Base-by-base conservation (phyloP, 331 rosid genomes). In the Rosa hybrid region DNA sequence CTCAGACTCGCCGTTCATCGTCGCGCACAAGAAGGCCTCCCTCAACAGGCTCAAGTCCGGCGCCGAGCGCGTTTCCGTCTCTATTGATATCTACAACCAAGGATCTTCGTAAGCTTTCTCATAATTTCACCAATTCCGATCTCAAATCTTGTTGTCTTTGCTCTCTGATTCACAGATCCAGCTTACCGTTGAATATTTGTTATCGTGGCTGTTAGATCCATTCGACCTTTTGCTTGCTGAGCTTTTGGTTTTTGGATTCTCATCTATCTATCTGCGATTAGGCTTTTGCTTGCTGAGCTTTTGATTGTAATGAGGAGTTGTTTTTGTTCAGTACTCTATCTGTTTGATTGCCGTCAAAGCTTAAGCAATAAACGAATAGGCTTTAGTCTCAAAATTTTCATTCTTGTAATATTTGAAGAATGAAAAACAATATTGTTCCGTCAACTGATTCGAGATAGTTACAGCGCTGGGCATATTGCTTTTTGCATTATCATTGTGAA, bases 1-100 rank as follows among this genome's bases (percentile, higher is more conserved):
- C 91, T 86, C 96, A 0, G 99, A 95, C 41, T 91, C 84, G 0
- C 99, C 99, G 8, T 95, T 95, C 90, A 90, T 95, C 82, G 84
- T 95, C 30, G 89, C 93, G 45, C 92, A 95, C 94, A 95, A 95
- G 98, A 95, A 95, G 92, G 98, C 94, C 45, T 56, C 97, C 51
- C 98, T 95, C 81, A 91, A 84, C 80, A 78, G 99, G 81, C 91
- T 93, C 82, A 95, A 95, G 86, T 85, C 98, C 63, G 98, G 98
- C 81, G 84, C 86, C 62, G 99, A 95, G 80, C 94, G 94, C 67
- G 94, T 93, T 82, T 79, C 90, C n/a, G 99, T 95, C 80, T 77
- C 97, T 84, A 84, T 95, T 85, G 98, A 95, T 25, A 86, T 95
- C 87, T 95, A 89, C 89, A 95, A 95, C 78, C 98, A 93, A 87